Base-by-base conservation (phyloP, 1,284 basidiomycete species). In the Moniliella sp. region DNA sequence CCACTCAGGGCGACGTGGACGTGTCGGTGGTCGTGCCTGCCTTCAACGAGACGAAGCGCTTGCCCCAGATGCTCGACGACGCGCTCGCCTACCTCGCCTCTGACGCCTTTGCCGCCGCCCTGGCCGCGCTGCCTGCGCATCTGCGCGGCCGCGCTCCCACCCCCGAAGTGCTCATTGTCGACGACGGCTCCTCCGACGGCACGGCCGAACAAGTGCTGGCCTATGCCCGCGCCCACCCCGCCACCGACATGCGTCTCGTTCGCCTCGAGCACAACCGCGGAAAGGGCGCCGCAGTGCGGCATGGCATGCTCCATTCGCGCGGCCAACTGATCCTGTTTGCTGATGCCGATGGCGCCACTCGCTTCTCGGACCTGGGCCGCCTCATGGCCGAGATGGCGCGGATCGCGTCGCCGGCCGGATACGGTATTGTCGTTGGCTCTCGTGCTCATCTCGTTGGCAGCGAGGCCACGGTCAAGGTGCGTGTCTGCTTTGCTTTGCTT, bases 301-400 rank as follows among this genome's bases (percentile, higher is more conserved):
- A 88, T 61, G 49, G 54, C 15, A 43, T 57, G 3, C 28, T 86
- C 37, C 74, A 78, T 51, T 69, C 72, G 4, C 68, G 79, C 3
- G 84, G 84, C 4, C 61, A 66, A 39, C 64, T 78, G n/a, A 65
- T 91, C 30, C 64, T 91, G 28, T 84, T 91, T 70, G 83, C 76
- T 19, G 84, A 93, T 53, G 84, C 84, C 4, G 84, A 93, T 48
- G 84, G 79, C 2, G 84, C 84, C 14, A 83, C 79, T 39, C 68
- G 72, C 23, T 86, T 93, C 45, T 66, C 72, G 28, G 84, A 88
- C 49, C 57, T 91, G 10, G 73, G 77, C 42, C 48, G 65, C 16
- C 63, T 93, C 11, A 78, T 78, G 69, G 62, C 62, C 1, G 69
- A 70, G 13, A 75, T 88, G 69, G 28, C 31, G 4, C 31, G 28